Conservation (phyloP, 306 rosid species). For the Begonia loranthoides region DNA sequence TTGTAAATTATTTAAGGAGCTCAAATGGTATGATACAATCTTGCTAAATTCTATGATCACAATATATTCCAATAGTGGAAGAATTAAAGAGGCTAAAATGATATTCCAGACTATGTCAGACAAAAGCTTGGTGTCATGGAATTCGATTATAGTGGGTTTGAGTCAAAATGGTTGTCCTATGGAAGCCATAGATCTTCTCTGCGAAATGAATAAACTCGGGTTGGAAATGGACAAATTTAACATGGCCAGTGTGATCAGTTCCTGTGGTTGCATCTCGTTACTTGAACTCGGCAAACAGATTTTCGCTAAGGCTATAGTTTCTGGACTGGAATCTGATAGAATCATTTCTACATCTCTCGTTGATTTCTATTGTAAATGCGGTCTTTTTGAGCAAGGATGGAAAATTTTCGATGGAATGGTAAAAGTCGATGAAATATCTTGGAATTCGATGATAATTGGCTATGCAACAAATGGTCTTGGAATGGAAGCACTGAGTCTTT, state of each 20-base stretch:
- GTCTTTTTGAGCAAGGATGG: constrained; percentile 38
- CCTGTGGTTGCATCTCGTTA: constrained; percentile 51
- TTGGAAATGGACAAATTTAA: constrained; percentile 55
- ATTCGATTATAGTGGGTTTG: constrained; percentile 56
- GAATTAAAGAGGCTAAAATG: constrained; percentile 55
- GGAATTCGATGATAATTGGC: constrained; percentile 77
- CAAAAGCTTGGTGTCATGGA: constrained; percentile 71
- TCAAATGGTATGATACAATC: constrained; percentile 42
- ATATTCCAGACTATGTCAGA: constrained; percentile 37
- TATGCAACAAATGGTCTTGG: constrained; percentile 79
- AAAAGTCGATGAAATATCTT: constrained; percentile 49
- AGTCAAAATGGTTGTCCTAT: constrained; percentile 48
- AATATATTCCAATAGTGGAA: constrained; percentile 49
- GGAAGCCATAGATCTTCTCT: constrained; percentile 47
- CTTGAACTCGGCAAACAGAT: constrained; percentile 63
- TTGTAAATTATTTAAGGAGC: constrained; percentile 56
- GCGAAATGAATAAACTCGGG: constrained; percentile 38
- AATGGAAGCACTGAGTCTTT: constrained; percentile 44
- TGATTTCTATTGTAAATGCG: constrained; percentile 72
- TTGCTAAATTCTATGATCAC: constrained; percentile 69
- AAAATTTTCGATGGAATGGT: constrained; percentile 42
- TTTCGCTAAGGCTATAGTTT: constrained; percentile 37
- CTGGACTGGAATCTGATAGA: constrained; percentile 47
- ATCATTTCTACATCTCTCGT: constrained; percentile 50
- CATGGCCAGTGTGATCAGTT: constrained; percentile 54